phyloP scores from a whole-genome alignment of 148 eudicot species.

The Agrostemma githago region DNA sequence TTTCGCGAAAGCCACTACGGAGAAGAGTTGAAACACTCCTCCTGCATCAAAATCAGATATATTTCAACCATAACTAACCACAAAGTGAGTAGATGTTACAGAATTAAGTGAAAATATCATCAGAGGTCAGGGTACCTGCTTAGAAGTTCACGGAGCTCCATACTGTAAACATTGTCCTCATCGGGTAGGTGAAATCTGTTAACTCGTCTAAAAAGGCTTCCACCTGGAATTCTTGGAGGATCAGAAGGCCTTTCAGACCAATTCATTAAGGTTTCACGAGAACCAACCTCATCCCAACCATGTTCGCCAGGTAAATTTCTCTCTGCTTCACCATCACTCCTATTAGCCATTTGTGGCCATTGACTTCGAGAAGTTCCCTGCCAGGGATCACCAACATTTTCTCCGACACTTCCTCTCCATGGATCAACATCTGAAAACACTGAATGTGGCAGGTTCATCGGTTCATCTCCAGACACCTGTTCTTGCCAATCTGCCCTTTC shows the following conservation, averaged over 20 bases:
- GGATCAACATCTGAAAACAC: constrained; percentile 41
- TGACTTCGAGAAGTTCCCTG: constrained; percentile 39
- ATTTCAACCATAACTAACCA: neutral
- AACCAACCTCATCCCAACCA: constrained; percentile 51
- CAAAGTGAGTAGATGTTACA: neutral
- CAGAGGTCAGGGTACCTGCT: constrained; percentile 52
- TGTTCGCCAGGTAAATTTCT: constrained; percentile 39
- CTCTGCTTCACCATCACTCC: constrained; percentile 39
- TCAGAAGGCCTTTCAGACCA: constrained; percentile 62
- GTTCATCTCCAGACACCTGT: constrained; percentile 44
- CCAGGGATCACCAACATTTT: constrained; percentile 39
- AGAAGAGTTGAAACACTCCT: constrained; percentile 98
- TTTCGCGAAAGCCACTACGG: constrained; percentile 94
- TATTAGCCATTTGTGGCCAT: constrained; percentile 43
- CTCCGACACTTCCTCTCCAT: constrained; percentile 45
- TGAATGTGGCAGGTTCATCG: constrained; percentile 39
- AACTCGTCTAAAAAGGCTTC: constrained; percentile 51
- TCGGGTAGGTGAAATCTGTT: constrained; percentile 87
- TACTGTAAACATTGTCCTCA: constrained; percentile 92
- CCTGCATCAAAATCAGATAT: constrained; percentile 38
- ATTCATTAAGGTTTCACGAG: constrained; percentile 43
- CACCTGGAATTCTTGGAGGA: constrained; percentile 51
- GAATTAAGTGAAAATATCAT: neutral
- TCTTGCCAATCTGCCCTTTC: constrained; percentile 44
- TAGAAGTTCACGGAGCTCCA: constrained; percentile 97